Percentiles rank a stretch among this genome's conserved stretches.
phyloP scores from a whole-genome alignment of 257 asterid genomes.

The Agastache rugosa region DNA sequence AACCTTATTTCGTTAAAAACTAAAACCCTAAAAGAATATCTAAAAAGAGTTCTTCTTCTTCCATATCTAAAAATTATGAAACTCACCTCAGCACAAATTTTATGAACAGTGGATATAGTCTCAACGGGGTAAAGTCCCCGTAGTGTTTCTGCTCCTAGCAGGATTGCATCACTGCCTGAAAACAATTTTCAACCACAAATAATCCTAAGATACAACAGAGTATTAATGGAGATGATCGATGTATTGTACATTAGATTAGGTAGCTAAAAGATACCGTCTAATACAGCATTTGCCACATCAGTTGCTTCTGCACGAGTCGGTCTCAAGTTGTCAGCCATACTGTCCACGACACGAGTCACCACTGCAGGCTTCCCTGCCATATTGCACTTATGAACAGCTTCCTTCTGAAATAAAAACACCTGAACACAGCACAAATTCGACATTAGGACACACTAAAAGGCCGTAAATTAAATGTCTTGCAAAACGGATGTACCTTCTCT shows the following conservation, averaged over 20 bases:
- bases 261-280: conserved; percentile 62
- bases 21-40: neutral
- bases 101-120: conserved; percentile 75
- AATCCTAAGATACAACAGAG: neutral
- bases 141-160: conserved; percentile 66
- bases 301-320: conserved; percentile 99
- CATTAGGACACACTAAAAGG: neutral
- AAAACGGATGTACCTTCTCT: conserved; percentile 62
- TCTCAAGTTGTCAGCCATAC: conserved; percentile 91
- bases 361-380: conserved; percentile 96
- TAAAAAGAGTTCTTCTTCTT: neutral
- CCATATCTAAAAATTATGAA: neutral
- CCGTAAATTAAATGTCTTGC: neutral
- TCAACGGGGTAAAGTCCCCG: conserved; percentile 61
- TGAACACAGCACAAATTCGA: conserved; percentile 30
- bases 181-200: conserved; percentile 5
- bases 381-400: conserved; percentile 85
- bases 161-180: conserved; percentile 67
- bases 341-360: conserved; percentile 91
- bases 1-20: neutral
- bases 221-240: conserved; percentile 44
- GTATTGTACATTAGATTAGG: no score
- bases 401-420: conserved; percentile 88
- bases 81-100: conserved; percentile 66
- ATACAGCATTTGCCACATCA: conserved; percentile 93